Percentiles rank a stretch among this genome's conserved stretches.
Evolutionary conservation across 1,284 basidiomycete genomes (phyloP).

Genomic region (Boletus smithii): DNA sequence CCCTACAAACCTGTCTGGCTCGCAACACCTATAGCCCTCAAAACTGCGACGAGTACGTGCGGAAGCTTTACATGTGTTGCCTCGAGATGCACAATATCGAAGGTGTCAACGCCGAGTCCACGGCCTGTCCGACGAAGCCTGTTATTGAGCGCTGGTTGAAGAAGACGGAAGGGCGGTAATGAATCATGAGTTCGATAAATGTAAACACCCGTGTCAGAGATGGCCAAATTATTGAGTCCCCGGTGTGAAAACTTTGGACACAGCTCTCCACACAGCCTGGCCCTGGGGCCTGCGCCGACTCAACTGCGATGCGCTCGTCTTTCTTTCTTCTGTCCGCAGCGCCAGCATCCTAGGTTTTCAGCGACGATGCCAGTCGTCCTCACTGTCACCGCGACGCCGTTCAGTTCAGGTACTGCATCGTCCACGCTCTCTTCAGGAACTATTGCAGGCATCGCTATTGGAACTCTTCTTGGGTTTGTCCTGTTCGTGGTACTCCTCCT

Average conservation of each 20-base stretch:
- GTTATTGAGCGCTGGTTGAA: conserved; percentile 61
- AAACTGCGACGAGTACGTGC: conserved; percentile 52
- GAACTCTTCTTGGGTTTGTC: conserved; percentile 14
- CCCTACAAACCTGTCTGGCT: conserved; percentile 57
- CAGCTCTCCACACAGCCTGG: conserved; percentile 17
- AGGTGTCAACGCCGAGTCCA: conserved; percentile 44
- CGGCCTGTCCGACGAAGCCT: conserved; percentile 56
- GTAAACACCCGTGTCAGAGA: too few species aligned
- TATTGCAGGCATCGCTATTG: conserved; percentile 27
- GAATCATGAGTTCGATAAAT: not conserved
- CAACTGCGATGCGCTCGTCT: not conserved
- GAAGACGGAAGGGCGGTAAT: conserved; percentile 17
- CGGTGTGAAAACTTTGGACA: conserved; percentile 11
- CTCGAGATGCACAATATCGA: conserved; percentile 49
- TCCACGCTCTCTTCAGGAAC: conserved; percentile 7
- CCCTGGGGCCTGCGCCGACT: not conserved
- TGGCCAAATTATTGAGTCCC: too few species aligned
- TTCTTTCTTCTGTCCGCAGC: not conserved
- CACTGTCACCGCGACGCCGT: conserved; percentile 5
- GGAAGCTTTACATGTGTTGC: conserved; percentile 32
- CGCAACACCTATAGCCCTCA: conserved; percentile 64
- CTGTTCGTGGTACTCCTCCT: conserved; percentile 17
- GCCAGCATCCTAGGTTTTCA: too few species aligned
- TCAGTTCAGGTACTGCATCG: not conserved
- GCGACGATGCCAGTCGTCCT: conserved; percentile 17